Base-by-base conservation (phyloP, 768 basidiomycete genomes). In the Russula sp. region DNA sequence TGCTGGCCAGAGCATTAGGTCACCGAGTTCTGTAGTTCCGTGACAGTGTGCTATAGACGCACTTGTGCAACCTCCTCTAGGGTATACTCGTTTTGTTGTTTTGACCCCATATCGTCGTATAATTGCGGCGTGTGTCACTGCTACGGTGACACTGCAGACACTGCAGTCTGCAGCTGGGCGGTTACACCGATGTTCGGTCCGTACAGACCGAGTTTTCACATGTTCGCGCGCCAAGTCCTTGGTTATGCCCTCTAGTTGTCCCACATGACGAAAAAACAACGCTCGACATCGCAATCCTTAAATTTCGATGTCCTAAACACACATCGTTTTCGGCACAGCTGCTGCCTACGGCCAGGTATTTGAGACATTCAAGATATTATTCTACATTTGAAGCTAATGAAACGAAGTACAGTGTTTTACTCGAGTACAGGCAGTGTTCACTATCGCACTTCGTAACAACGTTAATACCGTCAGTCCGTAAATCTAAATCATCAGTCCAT, bases 51-150 rank as follows among this genome's bases (percentile, higher is more conserved):
- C 30, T 7, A 28, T 40, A 16, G 36, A 71, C 78, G 57, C 65
- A 90, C 90, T 79, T 86, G 80, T 20, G 83, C 80, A 62, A 92
- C 85, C 69, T 92, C 90, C 36, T 87, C 82, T 22, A 77, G 59
- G 18, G 80, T 79, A 59, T 81, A 81, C 67, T 82, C 70, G 61
- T 71, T 75, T 30, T 67, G 46, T 20, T 55, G 56, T 63, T 66
- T 73, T 36, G 72, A 49, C 4, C 32, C 22, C 69, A 70, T 67
- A 14, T 22, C 3, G 42, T 22, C 28, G 24, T 57, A 55, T 30
- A 8, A 16, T 40, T 51, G 13, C n/a, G 2, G 11, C 20, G 28
- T 6, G 42, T 18, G n/a, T n/a, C n/a, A n/a, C n/a, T n/a, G n/a
- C n/a, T n/a, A n/a, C n/a, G n/a, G n/a, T n/a, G n/a, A n/a, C n/a